Conservation (phyloP, 495 filamentous ascomycete species). For the Trichoderma orchidacearum region DNA sequence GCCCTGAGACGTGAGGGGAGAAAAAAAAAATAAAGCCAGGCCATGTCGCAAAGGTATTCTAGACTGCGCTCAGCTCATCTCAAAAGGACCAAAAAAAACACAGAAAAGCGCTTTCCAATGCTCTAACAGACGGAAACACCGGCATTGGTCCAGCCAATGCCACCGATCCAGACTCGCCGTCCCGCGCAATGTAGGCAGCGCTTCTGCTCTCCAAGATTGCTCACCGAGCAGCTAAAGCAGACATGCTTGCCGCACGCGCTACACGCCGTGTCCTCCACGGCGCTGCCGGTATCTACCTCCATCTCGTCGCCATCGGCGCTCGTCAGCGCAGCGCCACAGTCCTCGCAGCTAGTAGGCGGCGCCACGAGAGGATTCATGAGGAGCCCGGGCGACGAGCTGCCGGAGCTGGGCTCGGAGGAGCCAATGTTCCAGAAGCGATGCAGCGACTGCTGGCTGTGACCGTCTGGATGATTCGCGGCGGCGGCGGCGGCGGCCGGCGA, state of each 20-base stretch:
- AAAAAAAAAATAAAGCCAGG: neutral
- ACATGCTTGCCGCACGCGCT: constrained; percentile 28
- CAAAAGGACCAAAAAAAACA: neutral
- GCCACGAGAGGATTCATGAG: neutral
- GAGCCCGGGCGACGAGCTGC: constrained; percentile 1
- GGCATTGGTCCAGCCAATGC: constrained; percentile 7
- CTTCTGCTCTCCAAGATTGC: constrained; percentile 27
- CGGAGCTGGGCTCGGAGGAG: constrained; percentile 5
- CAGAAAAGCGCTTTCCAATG: neutral
- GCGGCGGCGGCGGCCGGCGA: too few relatives aligned
- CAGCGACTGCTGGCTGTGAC: constrained; percentile 21
- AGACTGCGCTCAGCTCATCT: too few relatives aligned
- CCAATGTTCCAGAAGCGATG: constrained; percentile 36
- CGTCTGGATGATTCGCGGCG: too few relatives aligned
- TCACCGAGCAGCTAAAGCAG: constrained; percentile 35
- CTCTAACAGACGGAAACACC: neutral
- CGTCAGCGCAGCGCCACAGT: constrained; percentile 20
- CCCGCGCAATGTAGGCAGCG: constrained; percentile 30
- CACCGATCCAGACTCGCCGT: constrained; percentile 13
- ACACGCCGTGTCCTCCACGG: constrained; percentile 13
- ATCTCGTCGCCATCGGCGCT: constrained; percentile 14
- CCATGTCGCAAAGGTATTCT: too few relatives aligned
- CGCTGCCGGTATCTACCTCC: constrained; percentile 9
- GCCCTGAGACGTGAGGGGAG: neutral
- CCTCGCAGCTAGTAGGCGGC: constrained; percentile 22